Percentiles rank a stretch among this genome's conserved stretches.
These are phyloP conservation scores for Calendula officinalis DNA, from an alignment of 129 eudicot genomes.

Conservation along the genomic window DNA sequence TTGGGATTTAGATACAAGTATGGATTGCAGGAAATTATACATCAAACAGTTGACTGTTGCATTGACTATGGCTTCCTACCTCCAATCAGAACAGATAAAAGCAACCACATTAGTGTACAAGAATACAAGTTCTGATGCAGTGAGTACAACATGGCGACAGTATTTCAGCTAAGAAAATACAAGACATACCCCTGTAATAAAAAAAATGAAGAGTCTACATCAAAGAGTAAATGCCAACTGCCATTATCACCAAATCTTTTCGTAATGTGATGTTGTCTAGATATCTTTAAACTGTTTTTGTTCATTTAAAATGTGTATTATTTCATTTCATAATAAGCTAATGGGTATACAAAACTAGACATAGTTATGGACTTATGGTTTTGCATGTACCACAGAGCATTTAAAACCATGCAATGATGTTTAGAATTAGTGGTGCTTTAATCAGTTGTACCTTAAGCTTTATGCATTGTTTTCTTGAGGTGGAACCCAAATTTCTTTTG, in stretches of 20 bases:
- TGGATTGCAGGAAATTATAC: constrained; percentile 52
- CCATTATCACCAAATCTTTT: constrained; percentile 28
- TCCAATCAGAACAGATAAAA: constrained; percentile 22
- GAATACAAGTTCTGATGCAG: constrained; percentile 20
- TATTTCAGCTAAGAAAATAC: constrained; percentile 13
- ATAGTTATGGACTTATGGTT: constrained; percentile 18
- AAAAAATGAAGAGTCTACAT: constrained; percentile 42
- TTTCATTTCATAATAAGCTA: constrained; percentile 24
- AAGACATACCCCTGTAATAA: constrained; percentile 17
- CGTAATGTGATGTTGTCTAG: constrained; percentile 15
- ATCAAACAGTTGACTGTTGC: constrained; percentile 42
- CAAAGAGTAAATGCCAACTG: constrained; percentile 45
- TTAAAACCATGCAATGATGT: constrained; percentile 29
- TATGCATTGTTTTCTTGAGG: constrained; percentile 17
- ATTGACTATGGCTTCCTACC: constrained; percentile 50
- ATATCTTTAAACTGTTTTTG: constrained; percentile 21
- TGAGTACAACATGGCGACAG: constrained; percentile 19
- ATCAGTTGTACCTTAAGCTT: constrained; percentile 15
- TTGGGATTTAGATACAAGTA: constrained; percentile 71
- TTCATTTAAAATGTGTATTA: constrained; percentile 17
- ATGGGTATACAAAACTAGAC: constrained; percentile 8
- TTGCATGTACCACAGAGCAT: constrained; percentile 31
- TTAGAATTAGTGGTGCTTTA: constrained; percentile 17
- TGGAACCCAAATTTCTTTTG: constrained; percentile 11
- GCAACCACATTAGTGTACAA: constrained; percentile 20